Evolutionary conservation across 2,329 filamentous ascomycete genomes (phyloP).

Genomic region (Verticillium isaacii): DNA sequence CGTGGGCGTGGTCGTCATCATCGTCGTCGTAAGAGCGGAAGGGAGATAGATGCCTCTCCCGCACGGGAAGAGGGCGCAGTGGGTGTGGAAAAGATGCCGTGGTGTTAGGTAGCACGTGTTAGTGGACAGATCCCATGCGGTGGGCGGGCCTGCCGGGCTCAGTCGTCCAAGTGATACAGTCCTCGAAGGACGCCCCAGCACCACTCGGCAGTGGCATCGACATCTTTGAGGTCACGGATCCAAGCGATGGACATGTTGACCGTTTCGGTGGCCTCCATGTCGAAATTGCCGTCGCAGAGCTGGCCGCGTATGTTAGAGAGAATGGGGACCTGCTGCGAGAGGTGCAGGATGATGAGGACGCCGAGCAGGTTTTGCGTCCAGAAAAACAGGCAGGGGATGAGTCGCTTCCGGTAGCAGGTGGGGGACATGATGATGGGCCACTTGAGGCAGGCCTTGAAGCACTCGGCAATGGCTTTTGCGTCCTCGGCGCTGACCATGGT

Average conservation of each 20-base stretch:
- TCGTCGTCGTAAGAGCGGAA: too few species aligned
- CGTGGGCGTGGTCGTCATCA: too few species aligned
- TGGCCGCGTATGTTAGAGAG: conserved; percentile 43
- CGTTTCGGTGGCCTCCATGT: conserved; percentile 44
- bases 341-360: conserved; percentile 50
- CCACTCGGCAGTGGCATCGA: conserved; percentile 51
- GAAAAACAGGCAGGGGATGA: conserved; percentile 55
- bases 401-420: conserved; percentile 49
- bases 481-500: conserved; percentile 50
- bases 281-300: conserved; percentile 43
- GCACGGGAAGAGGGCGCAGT: too few species aligned
- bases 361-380: conserved; percentile 60
- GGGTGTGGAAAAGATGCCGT: too few species aligned
- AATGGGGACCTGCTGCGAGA: conserved; percentile 46
- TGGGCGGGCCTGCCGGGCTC: not conserved
- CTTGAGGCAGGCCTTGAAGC: conserved; percentile 50
- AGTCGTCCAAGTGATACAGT: conserved; percentile 35
- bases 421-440: conserved; percentile 59
- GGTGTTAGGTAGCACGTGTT: too few species aligned
- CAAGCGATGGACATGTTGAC: conserved; percentile 52
- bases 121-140: not conserved
- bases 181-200: conserved; percentile 46
- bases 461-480: conserved; percentile 48
- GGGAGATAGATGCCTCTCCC: too few species aligned
- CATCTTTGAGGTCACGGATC: conserved; percentile 51